phyloP scores from a whole-genome alignment of 176 grass and related monocot species.

The Paspalum notatum region DNA sequence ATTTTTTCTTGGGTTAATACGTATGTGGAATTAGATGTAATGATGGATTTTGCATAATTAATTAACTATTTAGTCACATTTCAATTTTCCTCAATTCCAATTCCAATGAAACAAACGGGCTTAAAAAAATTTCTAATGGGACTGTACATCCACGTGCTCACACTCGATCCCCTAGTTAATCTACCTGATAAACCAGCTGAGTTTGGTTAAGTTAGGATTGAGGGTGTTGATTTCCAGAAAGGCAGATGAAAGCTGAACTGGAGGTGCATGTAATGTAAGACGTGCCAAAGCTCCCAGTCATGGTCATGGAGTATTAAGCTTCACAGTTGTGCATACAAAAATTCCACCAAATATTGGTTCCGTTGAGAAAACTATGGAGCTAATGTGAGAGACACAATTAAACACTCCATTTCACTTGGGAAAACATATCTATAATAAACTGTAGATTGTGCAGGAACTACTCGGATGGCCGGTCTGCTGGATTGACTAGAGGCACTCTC shows the following conservation, averaged over 20 bases:
- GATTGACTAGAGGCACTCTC: slow-evolving; percentile 67
- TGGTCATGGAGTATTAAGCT: neutral
- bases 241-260: neutral
- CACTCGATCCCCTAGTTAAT: neutral
- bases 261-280: neutral
- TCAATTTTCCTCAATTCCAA: too few relatives aligned
- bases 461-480: slow-evolving; percentile 20
- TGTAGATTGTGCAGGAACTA: neutral
- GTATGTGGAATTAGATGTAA: too few relatives aligned
- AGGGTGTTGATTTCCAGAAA: neutral
- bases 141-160: neutral
- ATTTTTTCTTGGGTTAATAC: too few relatives aligned
- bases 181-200: neutral
- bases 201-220: neutral
- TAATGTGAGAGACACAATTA: neutral
- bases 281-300: neutral
- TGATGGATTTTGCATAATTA: too few relatives aligned
- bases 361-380: neutral
- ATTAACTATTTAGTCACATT: too few relatives aligned
- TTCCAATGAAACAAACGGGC: too few relatives aligned
- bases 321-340: neutral
- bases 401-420: neutral
- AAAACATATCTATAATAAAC: neutral
- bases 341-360: neutral
- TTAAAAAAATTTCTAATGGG: too few relatives aligned